phyloP scores from a whole-genome alignment of 2,329 filamentous ascomycete genomes.

The Claviceps arundinis region DNA sequence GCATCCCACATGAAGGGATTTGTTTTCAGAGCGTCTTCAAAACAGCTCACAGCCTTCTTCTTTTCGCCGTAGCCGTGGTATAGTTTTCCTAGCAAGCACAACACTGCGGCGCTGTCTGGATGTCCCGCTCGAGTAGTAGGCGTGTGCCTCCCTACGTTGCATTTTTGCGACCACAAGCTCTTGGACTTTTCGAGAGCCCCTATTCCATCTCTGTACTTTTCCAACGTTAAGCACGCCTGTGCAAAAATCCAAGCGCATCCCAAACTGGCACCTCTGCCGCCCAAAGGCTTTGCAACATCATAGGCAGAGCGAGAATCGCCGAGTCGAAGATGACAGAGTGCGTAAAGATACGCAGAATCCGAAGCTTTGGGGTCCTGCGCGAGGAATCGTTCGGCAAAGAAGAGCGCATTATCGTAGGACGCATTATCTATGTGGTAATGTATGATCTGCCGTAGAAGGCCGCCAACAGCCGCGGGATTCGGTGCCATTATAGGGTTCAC shows the following conservation, averaged over 20 bases:
- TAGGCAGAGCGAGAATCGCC: conserved; percentile 77
- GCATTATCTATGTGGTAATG: conserved; percentile 77
- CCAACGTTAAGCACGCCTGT: conserved; percentile 71
- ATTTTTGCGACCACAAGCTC: conserved; percentile 60
- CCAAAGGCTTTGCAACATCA: conserved; percentile 62
- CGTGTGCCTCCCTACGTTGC: conserved; percentile 70
- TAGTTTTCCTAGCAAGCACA: conserved; percentile 75
- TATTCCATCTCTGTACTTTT: conserved; percentile 68
- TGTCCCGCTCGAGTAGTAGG: conserved; percentile 59
- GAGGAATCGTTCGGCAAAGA: conserved; percentile 76
- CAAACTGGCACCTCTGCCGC: conserved; percentile 58
- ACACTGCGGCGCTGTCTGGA: conserved; percentile 74
- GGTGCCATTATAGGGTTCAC: conserved; percentile 35
- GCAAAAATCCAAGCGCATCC: conserved; percentile 89
- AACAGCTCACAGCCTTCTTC: conserved; percentile 72
- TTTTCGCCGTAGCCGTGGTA: conserved; percentile 72
- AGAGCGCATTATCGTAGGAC: conserved; percentile 78
- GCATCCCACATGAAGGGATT: conserved; percentile 99
- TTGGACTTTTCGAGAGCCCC: conserved; percentile 71
- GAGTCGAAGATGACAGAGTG: conserved; percentile 71
- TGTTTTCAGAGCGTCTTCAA: conserved; percentile 73
- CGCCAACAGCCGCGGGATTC: conserved; percentile 33
- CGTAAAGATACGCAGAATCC: conserved; percentile 72
- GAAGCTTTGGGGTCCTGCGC: conserved; percentile 71
- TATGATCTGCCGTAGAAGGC: conserved; percentile 44